Percentiles rank a stretch among this genome's conserved stretches.
phyloP scores from a whole-genome alignment of 2,329 filamentous ascomycete genomes.

The Cytospora leucostoma region DNA sequence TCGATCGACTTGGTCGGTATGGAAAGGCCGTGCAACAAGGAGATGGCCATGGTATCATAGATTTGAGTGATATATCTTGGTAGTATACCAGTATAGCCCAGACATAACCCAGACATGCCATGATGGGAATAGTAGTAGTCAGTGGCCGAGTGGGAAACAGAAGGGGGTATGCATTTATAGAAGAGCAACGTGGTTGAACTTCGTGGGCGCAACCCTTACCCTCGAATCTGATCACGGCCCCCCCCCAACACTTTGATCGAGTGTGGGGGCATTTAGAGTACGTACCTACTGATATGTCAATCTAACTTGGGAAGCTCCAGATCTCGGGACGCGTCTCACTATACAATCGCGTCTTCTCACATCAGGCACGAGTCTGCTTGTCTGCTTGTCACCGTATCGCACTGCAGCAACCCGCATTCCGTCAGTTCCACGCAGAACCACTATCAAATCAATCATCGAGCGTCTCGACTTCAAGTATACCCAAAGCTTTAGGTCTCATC shows the following conservation, averaged over 20 bases:
- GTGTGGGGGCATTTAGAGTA: not conserved
- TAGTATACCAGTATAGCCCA: no score
- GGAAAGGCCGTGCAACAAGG: no score
- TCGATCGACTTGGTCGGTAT: not conserved
- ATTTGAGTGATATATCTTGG: no score
- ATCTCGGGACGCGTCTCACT: not conserved
- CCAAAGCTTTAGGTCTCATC: not conserved
- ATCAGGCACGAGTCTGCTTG: not conserved
- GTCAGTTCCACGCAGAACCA: not conserved
- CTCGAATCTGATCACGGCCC: not conserved
- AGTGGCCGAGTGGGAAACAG: no score
- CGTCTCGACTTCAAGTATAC: no score
- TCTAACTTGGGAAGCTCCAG: no score
- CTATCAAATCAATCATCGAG: not conserved
- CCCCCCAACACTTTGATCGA: not conserved
- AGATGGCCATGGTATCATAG: no score
- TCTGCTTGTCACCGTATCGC: not conserved
- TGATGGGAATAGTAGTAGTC: no score
- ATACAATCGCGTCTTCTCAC: not conserved
- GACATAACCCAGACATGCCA: no score
- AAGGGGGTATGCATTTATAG: no score
- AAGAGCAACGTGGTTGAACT: no score
- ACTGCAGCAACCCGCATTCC: not conserved
- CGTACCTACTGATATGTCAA: not conserved
- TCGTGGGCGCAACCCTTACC: conserved; percentile 1